Evolutionary conservation across 768 basidiomycete species (phyloP), one percentile per base, ranked within the genome.

Genomic region (Crassisporium funariophilum): DNA sequence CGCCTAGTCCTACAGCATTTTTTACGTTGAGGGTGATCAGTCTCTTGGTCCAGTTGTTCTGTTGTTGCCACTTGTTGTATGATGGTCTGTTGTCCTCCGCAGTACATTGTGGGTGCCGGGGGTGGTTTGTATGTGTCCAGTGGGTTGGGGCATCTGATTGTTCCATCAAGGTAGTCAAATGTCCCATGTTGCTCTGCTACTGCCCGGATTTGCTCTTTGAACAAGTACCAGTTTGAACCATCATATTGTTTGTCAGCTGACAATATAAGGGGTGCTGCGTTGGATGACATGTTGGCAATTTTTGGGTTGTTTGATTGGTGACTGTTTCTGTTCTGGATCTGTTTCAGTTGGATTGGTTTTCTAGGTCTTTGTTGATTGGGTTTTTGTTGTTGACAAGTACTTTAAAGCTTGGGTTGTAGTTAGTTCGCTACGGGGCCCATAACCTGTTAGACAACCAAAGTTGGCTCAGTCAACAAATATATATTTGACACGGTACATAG

Each of bases 1-100:
- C 29, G 0, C 59, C 63, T 2, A 60, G 25, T 4, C 61, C 61
- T 6, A 63, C 35, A 0, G 57, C 52, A 29, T 64, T 58, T 24
- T 61, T 58, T 29, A 53, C 50, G 41, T 64, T 64, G 19, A 56
- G 47, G 10, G 55, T 35, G 19, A 64, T 44, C 1, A 57, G 49
- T 0, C 45, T 49, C 2, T 44, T 31, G 4, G 56, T 44, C 49
- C 58, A 55, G 0, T 50, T 54, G 21, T 65, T 56, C 1, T 55
- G 41, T 5, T 46, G 38, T 2, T 46, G 42, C 58, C 56, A 66
- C 20, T 66, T 55, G 0, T 56, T 50, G 6, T 17, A 2, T 1
- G 53, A 49, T 2, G 64, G 64, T 11, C 17, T 41, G 1, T 5
- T 16, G n/a, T 0, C 52, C 57, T 0, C 37, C 33, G 50, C 54